These are phyloP conservation scores for Crithidia expoeki DNA, from an alignment of 208 protist genomes.

Conservation along the genomic window DNA sequence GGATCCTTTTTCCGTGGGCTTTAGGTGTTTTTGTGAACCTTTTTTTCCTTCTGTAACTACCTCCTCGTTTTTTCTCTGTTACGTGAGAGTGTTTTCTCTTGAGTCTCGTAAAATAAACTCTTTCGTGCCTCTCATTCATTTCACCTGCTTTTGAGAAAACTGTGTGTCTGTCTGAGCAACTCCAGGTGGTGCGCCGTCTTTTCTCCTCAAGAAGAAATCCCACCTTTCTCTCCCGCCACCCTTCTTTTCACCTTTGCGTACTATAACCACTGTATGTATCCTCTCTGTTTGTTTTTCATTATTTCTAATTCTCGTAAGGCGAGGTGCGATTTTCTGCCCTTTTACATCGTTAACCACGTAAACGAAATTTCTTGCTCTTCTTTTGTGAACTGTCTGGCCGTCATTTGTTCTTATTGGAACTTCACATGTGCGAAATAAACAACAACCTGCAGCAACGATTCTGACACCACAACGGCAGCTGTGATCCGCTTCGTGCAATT, in stretches of 20 bases:
- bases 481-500: too few relatives aligned
- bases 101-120: too few relatives aligned
- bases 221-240: background rate
- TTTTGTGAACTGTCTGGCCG: background rate
- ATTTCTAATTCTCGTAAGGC: too few relatives aligned
- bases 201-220: background rate
- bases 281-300: background rate
- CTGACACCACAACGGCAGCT: too few relatives aligned
- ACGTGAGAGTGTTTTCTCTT: too few relatives aligned
- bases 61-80: background rate
- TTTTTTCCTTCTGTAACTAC: constrained; percentile 7
- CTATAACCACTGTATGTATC: background rate
- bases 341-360: background rate
- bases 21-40: background rate
- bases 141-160: background rate
- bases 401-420: background rate
- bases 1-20: background rate
- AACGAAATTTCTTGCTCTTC: background rate
- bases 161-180: background rate
- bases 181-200: background rate
- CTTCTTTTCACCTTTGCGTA: background rate
- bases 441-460: too few relatives aligned
- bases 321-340: background rate
- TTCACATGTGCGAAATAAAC: background rate
- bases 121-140: background rate